Evolutionary conservation across 1,284 basidiomycete genomes (phyloP).

Genomic region (Cystobasidium sp.): DNA sequence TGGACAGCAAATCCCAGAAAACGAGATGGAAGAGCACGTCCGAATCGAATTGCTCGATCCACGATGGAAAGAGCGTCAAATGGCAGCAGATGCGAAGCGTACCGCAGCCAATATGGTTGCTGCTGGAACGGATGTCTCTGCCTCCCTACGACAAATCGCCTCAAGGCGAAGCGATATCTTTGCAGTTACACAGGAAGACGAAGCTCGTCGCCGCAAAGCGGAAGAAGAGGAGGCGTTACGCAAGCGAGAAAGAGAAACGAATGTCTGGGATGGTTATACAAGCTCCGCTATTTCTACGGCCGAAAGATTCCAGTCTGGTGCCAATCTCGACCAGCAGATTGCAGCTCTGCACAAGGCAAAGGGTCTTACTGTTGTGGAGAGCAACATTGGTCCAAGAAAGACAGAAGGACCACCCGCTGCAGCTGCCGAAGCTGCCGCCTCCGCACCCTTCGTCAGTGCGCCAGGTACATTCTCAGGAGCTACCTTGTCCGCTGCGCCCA

Average conservation of each 20-base stretch:
- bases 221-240: constrained; percentile 77
- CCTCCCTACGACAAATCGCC: constrained; percentile 86
- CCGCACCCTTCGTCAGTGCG: constrained; percentile 30
- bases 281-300: constrained; percentile 83
- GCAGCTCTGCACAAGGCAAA: constrained; percentile 88
- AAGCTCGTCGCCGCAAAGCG: constrained; percentile 43
- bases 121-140: constrained; percentile 79
- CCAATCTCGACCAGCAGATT: constrained; percentile 93
- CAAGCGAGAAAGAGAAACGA: constrained; percentile 80
- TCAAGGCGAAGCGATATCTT: constrained; percentile 92
- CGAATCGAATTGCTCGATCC: constrained; percentile 97
- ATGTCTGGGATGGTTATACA: constrained; percentile 94
- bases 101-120: constrained; percentile 78
- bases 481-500: constrained; percentile 36
- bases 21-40: constrained; percentile 96
- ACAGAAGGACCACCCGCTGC: constrained; percentile 24
- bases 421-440: constrained; percentile 16
- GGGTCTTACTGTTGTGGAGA: constrained; percentile 64
- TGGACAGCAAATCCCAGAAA: constrained; percentile 88
- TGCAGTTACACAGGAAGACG: constrained; percentile 63
- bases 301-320: constrained; percentile 85
- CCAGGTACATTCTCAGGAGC: constrained; percentile 38
- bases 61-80: constrained; percentile 93
- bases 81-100: constrained; percentile 80
- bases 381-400: constrained; percentile 32